A percentile compares a stretch with the other conserved stretches of the same genome.
Conservation (phyloP, 176 grass and related monocot genomes). For the Thinopyrum elongatum region DNA sequence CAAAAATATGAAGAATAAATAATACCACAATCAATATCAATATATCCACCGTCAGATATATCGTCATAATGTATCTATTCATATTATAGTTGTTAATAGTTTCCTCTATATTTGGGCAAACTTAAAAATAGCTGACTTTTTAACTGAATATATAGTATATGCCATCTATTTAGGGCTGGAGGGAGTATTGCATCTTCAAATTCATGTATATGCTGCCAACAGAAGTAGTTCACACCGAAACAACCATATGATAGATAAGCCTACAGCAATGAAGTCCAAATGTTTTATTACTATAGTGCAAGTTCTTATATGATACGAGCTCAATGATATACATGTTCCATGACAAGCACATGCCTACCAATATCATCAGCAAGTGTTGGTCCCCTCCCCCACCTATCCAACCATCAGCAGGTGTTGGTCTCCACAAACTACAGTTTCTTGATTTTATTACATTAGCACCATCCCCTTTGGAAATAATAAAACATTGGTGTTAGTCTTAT, state of each 20-base stretch:
- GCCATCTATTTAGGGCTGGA: no score
- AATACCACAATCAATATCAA: no score
- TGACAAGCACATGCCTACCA: conserved; percentile 2
- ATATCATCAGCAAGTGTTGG: neutral
- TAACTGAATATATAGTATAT: no score
- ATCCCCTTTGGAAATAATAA: neutral
- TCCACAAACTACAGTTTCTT: neutral
- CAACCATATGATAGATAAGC: conserved; percentile 1
- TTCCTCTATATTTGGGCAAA: no score
- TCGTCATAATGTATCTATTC: no score
- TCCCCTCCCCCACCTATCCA: neutral
- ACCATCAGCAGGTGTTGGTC: neutral
- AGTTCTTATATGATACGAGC: neutral
- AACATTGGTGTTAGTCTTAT: neutral
- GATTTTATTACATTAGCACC: neutral
- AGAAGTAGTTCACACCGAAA: neutral
- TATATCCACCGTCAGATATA: no score
- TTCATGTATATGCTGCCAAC: conserved; percentile 29
- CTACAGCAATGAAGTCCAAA: neutral
- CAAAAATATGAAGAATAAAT: no score
- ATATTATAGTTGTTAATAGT: no score
- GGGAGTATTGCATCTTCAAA: neutral
- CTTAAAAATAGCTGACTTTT: no score
- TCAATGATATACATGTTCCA: neutral
- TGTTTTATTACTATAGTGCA: neutral